Evolutionary conservation across 371 early-diverging fungal genomes (phyloP).

Genomic region (Lichtheimia hyalospora): DNA sequence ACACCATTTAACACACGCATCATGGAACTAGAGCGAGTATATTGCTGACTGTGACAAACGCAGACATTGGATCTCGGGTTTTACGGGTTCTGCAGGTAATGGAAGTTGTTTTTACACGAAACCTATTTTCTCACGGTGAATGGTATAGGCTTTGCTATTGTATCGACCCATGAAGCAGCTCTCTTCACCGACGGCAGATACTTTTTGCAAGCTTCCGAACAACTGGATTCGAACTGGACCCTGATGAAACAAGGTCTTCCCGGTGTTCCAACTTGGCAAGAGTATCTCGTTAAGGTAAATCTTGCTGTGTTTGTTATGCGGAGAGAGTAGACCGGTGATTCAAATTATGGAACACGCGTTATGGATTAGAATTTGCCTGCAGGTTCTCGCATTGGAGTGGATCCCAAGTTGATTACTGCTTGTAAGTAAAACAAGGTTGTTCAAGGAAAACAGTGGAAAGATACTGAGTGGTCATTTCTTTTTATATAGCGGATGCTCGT

Average conservation of each 20-base stretch:
- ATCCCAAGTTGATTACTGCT: slow-evolving; percentile 77
- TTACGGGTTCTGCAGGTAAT: slow-evolving; percentile 96
- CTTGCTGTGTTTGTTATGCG: not conserved
- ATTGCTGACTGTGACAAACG: slow-evolving; percentile 92
- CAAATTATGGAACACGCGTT: too few relatives aligned
- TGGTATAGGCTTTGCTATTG: slow-evolving; percentile 71
- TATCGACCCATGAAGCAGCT: slow-evolving; percentile 69
- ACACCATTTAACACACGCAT: not conserved
- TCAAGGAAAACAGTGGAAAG: too few relatives aligned
- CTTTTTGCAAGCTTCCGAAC: slow-evolving; percentile 94
- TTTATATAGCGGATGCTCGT: slow-evolving; percentile 52
- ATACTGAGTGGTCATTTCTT: too few relatives aligned
- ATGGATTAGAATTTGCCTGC: slow-evolving; percentile 62
- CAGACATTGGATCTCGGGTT: slow-evolving; percentile 95
- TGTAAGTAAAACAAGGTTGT: slow-evolving; percentile 43
- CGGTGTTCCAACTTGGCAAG: slow-evolving; percentile 87
- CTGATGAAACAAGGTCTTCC: slow-evolving; percentile 91
- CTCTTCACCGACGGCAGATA: slow-evolving; percentile 99
- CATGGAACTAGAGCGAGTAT: slow-evolving; percentile 91
- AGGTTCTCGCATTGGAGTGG: slow-evolving; percentile 80
- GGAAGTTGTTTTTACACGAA: slow-evolving; percentile 1
- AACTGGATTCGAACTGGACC: slow-evolving; percentile 90
- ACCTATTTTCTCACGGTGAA: not conserved
- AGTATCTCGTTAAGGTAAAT: slow-evolving; percentile 71
- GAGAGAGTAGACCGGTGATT: too few relatives aligned